These are phyloP conservation scores for Ogataea glucozyma DNA, from an alignment of 805 yeast species.

Conservation along the genomic window DNA sequence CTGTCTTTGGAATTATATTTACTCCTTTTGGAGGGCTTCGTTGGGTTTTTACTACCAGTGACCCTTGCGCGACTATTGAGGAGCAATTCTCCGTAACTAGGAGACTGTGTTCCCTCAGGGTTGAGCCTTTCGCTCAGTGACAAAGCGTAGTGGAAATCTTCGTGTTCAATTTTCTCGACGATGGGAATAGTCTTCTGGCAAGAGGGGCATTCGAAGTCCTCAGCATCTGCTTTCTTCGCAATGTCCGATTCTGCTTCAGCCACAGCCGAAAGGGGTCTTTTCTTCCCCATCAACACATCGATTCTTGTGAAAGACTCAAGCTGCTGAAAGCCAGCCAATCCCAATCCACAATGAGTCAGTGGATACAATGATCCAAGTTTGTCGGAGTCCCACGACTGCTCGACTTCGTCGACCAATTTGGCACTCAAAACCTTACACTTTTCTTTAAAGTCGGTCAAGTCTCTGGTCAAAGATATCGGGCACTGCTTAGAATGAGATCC, in stretches of 20 bases:
- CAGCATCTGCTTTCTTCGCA: background rate
- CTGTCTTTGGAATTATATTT: constrained; percentile 1
- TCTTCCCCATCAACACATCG: constrained; percentile 27
- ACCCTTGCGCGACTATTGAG: constrained; percentile 5
- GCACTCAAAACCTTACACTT: constrained; percentile 25
- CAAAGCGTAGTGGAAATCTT: constrained; percentile 33
- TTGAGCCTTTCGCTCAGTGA: constrained; percentile 24
- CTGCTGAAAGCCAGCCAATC: constrained; percentile 55
- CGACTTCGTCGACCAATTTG: constrained; percentile 27
- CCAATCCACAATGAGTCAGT: constrained; percentile 49
- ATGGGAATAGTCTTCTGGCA: constrained; percentile 15
- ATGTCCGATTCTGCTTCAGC: background rate
- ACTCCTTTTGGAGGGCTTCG: constrained; percentile 6
- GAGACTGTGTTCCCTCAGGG: background rate
- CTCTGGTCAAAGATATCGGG: constrained; percentile 38
- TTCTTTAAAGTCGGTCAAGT: constrained; percentile 39
- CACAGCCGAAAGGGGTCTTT: constrained; percentile 7
- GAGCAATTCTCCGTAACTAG: constrained; percentile 20
- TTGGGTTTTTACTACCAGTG: background rate
- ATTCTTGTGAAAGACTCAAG: constrained; percentile 30
- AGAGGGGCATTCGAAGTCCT: constrained; percentile 16
- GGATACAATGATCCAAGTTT: constrained; percentile 43
- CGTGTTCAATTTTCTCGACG: constrained; percentile 23
- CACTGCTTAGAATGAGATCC: constrained; percentile 43
- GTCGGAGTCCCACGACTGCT: constrained; percentile 27